Evolutionary conservation across 768 basidiomycete genomes (phyloP).

Genomic region (Boletus edulis): DNA sequence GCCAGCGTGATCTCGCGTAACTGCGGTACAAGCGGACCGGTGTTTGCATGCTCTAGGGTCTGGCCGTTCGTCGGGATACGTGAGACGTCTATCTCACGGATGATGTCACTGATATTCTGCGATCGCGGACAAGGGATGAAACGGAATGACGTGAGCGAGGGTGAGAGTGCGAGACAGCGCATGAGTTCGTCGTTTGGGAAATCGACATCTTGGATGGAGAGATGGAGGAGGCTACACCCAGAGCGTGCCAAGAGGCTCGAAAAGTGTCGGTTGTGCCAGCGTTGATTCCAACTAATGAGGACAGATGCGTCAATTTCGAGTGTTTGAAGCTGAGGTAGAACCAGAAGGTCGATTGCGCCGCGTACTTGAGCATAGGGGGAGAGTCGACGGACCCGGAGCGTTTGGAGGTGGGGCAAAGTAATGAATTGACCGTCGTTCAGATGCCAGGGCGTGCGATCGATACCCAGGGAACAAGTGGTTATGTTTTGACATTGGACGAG

Average conservation of each 20-base stretch:
- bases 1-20: slow-evolving; percentile 17
- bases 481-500: slow-evolving; percentile 18
- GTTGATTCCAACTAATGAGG: not conserved
- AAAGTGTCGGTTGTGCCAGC: slow-evolving; percentile 12
- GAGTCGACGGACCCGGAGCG: slow-evolving; percentile 18
- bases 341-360: slow-evolving; percentile 5
- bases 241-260: slow-evolving; percentile 17
- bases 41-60: not conserved
- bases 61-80: not conserved
- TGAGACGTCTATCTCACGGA: slow-evolving; percentile 5
- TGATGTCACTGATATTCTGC: slow-evolving; percentile 11
- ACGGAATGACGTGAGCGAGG: slow-evolving; percentile 5
- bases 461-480: slow-evolving; percentile 18
- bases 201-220: slow-evolving; percentile 12
- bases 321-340: slow-evolving; percentile 17
- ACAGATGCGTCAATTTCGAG: slow-evolving; percentile 16
- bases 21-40: not conserved
- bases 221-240: slow-evolving; percentile 4
- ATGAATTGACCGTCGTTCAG: not conserved
- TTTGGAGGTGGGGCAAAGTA: slow-evolving; percentile 11
- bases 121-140: slow-evolving; percentile 19
- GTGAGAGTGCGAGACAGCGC: slow-evolving; percentile 17
- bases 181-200: slow-evolving; percentile 19
- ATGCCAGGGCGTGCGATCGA: slow-evolving; percentile 1
- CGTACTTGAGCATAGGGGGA: not conserved